A percentile compares a stretch with the other conserved stretches of the same genome.
Conservation (phyloP, 768 basidiomycete species). For the Mycena alexandri region DNA sequence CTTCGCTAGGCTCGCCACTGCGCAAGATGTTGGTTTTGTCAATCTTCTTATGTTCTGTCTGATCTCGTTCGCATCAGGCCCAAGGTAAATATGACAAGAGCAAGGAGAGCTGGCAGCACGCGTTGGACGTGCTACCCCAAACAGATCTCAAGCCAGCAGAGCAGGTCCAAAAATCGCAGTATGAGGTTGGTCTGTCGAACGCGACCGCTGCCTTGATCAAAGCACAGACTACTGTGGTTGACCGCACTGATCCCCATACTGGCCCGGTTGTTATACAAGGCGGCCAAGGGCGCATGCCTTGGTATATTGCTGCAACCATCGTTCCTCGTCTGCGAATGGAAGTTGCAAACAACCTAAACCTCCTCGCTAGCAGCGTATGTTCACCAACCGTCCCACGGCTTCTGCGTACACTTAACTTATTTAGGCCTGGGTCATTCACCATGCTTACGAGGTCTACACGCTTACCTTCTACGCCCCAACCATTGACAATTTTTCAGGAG, state of each 20-base stretch:
- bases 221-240: background rate
- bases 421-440: constrained; percentile 40
- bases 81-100: constrained; percentile 13
- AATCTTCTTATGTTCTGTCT: background rate
- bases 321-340: constrained; percentile 21
- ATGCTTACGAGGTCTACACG: constrained; percentile 33
- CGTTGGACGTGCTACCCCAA: constrained; percentile 31
- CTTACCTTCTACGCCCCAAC: background rate
- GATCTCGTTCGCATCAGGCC: constrained; percentile 17
- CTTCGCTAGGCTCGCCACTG: constrained; percentile 32
- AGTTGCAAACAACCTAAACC: constrained; percentile 15
- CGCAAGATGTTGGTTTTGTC: constrained; percentile 35
- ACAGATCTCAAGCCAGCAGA: constrained; percentile 25
- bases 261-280: background rate
- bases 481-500: constrained; percentile 1
- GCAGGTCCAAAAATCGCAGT: constrained; percentile 32
- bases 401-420: background rate
- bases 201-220: constrained; percentile 13
- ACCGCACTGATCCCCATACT: background rate
- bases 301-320: constrained; percentile 35
- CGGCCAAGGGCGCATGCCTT: constrained; percentile 33
- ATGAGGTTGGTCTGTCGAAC: constrained; percentile 26
- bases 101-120: constrained; percentile 33
- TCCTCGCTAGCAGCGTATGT: constrained; percentile 26
- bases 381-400: background rate